A percentile compares a stretch with the other conserved stretches of the same genome.
Conservation (phyloP, 139 green algal species). For the Astrephomene gubernaculifera region DNA sequence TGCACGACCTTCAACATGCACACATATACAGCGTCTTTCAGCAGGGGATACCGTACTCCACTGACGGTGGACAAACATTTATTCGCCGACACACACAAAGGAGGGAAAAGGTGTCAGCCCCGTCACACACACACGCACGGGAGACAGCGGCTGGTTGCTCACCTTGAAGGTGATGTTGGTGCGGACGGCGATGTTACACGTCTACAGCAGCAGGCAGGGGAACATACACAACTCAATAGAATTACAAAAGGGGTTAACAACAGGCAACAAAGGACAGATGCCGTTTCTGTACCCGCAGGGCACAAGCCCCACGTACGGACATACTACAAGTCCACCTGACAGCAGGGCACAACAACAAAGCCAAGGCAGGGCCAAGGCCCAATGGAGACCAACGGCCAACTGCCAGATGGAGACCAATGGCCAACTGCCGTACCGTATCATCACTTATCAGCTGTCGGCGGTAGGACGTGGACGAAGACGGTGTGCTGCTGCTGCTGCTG, state of each 20-base stretch:
- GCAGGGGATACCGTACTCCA: neutral
- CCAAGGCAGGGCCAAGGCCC: neutral
- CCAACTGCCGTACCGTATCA: too few species aligned
- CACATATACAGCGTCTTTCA: neutral
- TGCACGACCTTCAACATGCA: neutral
- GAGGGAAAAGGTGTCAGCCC: too few species aligned
- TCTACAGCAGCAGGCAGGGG: neutral
- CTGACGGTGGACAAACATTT: neutral
- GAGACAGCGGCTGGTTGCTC: neutral
- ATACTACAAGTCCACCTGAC: neutral
- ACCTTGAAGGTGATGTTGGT: slow-evolving; percentile 37
- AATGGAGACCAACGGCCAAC: neutral
- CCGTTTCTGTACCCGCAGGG: neutral
- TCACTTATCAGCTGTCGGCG: too few species aligned
- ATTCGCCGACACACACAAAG: neutral
- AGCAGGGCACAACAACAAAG: too few species aligned
- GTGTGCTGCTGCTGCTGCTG: neutral
- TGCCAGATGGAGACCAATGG: neutral
- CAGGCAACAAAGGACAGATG: neutral
- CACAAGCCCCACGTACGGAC: neutral
- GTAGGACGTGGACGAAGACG: too few species aligned
- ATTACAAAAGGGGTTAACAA: neutral
- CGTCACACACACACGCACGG: neutral
- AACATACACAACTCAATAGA: neutral
- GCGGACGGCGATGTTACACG: neutral